Evolutionary conservation across 2,329 filamentous ascomycete species (phyloP).

Genomic region (Ophiocordyceps camponoti-saundersi): DNA sequence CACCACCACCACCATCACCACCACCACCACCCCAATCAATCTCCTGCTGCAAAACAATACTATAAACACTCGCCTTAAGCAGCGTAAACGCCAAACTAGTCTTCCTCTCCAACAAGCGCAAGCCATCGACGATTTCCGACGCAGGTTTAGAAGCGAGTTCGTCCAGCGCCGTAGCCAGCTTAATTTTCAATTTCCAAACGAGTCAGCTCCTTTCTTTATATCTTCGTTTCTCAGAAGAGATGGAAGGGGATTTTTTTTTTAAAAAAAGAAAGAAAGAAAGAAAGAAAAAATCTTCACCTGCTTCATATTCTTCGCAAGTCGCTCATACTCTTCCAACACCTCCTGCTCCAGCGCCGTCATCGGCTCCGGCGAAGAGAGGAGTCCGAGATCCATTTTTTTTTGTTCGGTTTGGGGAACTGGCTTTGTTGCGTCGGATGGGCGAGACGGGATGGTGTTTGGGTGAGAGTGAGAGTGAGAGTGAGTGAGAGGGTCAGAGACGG

Average conservation of each 20-base stretch:
- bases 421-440: no score
- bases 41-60: slow-evolving; percentile 95
- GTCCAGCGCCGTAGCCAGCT: slow-evolving; percentile 44
- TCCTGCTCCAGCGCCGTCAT: slow-evolving; percentile 79
- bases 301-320: slow-evolving; percentile 78
- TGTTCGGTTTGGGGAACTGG: no score
- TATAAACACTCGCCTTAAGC: slow-evolving; percentile 96
- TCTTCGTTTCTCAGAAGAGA: neutral
- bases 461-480: no score
- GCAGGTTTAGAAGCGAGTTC: slow-evolving; percentile 54
- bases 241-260: no score
- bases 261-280: neutral
- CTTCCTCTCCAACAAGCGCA: slow-evolving; percentile 82
- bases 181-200: slow-evolving; percentile 4
- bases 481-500: no score
- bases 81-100: slow-evolving; percentile 89
- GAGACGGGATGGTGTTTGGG: no score
- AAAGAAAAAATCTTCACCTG: slow-evolving; percentile 36
- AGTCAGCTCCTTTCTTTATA: neutral
- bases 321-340: slow-evolving; percentile 84
- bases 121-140: slow-evolving; percentile 68
- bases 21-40: slow-evolving; percentile 57
- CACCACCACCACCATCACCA: no score
- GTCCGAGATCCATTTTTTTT: neutral
- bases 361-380: slow-evolving; percentile 37